A percentile compares a stretch with the other conserved stretches of the same genome.
Conservation (phyloP, 1,139 yeast genomes). For the Scheffersomyces parashehatae region DNA sequence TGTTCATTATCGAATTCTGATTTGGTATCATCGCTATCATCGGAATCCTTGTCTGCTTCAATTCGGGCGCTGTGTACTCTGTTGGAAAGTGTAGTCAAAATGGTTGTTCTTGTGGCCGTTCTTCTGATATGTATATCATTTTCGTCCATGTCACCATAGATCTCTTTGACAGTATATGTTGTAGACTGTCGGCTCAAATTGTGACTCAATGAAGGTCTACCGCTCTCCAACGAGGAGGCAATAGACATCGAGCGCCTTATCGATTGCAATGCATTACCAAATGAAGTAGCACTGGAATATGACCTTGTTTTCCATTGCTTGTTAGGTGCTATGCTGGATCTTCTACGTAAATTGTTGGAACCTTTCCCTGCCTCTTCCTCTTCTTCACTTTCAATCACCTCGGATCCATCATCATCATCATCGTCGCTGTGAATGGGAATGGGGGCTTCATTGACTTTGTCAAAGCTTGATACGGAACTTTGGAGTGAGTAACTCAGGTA, state of each 20-base stretch:
- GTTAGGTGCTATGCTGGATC: not conserved
- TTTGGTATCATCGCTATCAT: not conserved
- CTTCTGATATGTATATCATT: slow-evolving; percentile 35
- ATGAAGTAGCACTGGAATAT: not conserved
- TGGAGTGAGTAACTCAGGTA: too few species aligned
- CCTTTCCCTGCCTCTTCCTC: too few species aligned
- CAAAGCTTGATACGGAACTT: too few species aligned
- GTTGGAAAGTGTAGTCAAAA: slow-evolving; percentile 36
- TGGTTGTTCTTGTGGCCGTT: slow-evolving; percentile 38
- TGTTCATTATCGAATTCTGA: not conserved
- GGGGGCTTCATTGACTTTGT: too few species aligned
- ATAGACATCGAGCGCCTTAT: not conserved
- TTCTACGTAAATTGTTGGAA: not conserved
- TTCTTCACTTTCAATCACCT: too few species aligned
- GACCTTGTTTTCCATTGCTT: not conserved
- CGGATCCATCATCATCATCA: too few species aligned
- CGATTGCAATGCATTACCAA: not conserved
- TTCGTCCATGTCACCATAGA: slow-evolving; percentile 21
- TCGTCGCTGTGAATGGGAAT: too few species aligned
- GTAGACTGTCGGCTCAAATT: not conserved
- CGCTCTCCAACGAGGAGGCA: not conserved
- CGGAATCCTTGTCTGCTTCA: slow-evolving; percentile 3
- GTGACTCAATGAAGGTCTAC: not conserved
- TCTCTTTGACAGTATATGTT: slow-evolving; percentile 14
- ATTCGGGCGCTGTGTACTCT: slow-evolving; percentile 16